phyloP scores from a whole-genome alignment of 495 filamentous ascomycete genomes.

The Penicillium paxilli region DNA sequence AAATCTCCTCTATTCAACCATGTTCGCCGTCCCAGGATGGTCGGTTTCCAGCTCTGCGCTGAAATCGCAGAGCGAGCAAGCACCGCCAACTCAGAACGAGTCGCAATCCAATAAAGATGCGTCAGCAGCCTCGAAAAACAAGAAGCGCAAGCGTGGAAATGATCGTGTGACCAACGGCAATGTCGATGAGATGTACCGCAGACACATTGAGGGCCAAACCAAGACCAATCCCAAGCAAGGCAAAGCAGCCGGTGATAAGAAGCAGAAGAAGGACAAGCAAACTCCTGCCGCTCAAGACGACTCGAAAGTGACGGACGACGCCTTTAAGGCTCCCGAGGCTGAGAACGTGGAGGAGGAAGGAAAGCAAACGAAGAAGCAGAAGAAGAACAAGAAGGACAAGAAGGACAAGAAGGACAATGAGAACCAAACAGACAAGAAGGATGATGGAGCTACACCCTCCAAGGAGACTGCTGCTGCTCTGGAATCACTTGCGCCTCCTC shows the following conservation, averaged over 20 bases:
- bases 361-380: conserved; percentile 29
- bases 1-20: conserved; percentile 32
- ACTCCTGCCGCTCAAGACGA: conserved; percentile 4
- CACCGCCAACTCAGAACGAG: conserved; percentile 20
- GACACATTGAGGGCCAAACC: conserved; percentile 69
- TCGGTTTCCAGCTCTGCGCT: conserved; percentile 68
- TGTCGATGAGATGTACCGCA: conserved; percentile 73
- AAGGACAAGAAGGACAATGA: conserved; percentile 39
- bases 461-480: conserved; percentile 20
- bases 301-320: conserved; percentile 18
- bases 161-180: conserved; percentile 67
- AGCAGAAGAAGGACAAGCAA: conserved; percentile 24
- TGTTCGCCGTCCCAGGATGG: conserved; percentile 96
- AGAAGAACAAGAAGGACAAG: conserved; percentile 42
- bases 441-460: conserved; percentile 7
- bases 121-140: conserved; percentile 35
- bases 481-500: conserved; percentile 26
- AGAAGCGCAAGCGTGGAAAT: conserved; percentile 58
- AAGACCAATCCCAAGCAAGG: conserved; percentile 12
- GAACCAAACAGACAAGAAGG: conserved; percentile 19
- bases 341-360: conserved; percentile 22
- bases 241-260: conserved; percentile 21
- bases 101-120: conserved; percentile 27
- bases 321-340: conserved; percentile 22
- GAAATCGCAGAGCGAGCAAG: conserved; percentile 63